These are phyloP conservation scores for Delitschia confertaspora DNA, from an alignment of 495 filamentous ascomycete genomes.

Conservation along the genomic window DNA sequence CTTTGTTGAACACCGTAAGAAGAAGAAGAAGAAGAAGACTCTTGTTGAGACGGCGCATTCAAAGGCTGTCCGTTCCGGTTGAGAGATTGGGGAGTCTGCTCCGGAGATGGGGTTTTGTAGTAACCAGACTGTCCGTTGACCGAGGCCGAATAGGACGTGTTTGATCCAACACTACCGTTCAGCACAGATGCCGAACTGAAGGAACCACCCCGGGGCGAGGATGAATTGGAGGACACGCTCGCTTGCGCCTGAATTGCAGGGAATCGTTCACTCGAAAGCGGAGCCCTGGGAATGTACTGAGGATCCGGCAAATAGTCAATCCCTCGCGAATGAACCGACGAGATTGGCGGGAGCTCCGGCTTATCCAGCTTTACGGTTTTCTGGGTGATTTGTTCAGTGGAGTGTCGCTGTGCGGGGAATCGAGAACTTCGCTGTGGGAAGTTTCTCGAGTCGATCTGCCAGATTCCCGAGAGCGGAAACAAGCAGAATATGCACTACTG, in stretches of 20 bases:
- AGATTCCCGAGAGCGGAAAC: constrained; percentile 24
- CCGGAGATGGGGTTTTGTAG: constrained; percentile 41
- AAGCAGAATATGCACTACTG: no score
- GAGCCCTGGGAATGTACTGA: constrained; percentile 58
- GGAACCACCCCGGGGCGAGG: constrained; percentile 61
- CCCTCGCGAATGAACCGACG: constrained; percentile 85
- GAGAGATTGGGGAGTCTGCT: constrained; percentile 34
- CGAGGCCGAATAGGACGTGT: constrained; percentile 43
- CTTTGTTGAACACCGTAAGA: constrained; percentile 25
- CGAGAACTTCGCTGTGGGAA: constrained; percentile 14
- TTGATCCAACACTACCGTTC: constrained; percentile 32
- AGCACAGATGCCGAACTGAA: constrained; percentile 46
- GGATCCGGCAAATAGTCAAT: constrained; percentile 71
- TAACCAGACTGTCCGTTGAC: constrained; percentile 42
- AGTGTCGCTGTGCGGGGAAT: constrained; percentile 5
- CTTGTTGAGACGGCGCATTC: constrained; percentile 30
- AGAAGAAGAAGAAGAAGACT: no score
- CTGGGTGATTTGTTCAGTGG: constrained; percentile 31
- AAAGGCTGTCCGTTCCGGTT: constrained; percentile 23
- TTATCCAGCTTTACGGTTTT: constrained; percentile 99
- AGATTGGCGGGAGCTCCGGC: constrained; percentile 94
- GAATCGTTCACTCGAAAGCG: constrained; percentile 66
- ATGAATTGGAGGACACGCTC: constrained; percentile 53
- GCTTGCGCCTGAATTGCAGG: constrained; percentile 60
- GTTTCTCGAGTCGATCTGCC: constrained; percentile 22